Percentiles rank a stretch among this genome's conserved stretches.
Conservation (phyloP, 2,329 filamentous ascomycete species). For the Aureobasidium sp. region DNA sequence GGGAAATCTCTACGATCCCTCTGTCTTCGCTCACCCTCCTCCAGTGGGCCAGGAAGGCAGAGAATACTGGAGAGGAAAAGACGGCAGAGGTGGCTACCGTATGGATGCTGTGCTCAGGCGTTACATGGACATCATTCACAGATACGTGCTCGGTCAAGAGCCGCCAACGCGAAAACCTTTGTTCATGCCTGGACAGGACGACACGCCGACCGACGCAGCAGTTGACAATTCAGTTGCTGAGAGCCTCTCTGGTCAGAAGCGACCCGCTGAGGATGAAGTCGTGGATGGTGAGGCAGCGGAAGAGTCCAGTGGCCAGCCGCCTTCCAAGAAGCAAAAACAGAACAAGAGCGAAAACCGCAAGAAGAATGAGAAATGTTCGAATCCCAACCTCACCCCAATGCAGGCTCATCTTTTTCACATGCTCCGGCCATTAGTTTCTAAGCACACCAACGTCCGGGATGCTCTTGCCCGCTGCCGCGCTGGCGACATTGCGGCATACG, state of each 20-base stretch:
- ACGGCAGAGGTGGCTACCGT: conserved; percentile 77
- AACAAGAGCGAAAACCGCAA: conserved; percentile 37
- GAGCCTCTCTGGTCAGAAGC: conserved; percentile 4
- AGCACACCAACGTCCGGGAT: conserved; percentile 78
- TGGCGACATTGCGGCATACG: conserved; percentile 69
- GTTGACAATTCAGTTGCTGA: conserved; percentile 26
- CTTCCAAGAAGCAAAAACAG: conserved; percentile 37
- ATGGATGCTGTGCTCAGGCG: conserved; percentile 81
- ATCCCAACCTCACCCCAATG: conserved; percentile 62
- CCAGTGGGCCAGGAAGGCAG: conserved; percentile 56
- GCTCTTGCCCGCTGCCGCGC: conserved; percentile 62
- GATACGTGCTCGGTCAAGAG: conserved; percentile 59
- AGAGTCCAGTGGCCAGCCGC: conserved; percentile 35
- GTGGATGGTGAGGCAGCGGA: conserved; percentile 17
- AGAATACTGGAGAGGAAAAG: conserved; percentile 78
- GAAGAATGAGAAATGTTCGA: conserved; percentile 42
- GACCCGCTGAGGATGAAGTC: conserved; percentile 28
- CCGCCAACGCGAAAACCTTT: conserved; percentile 64
- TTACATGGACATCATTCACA: conserved; percentile 85
- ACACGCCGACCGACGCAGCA: conserved; percentile 20
- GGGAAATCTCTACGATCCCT: conserved; percentile 86
- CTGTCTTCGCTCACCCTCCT: conserved; percentile 69
- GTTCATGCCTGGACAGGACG: conserved; percentile 55
- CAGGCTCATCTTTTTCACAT: conserved; percentile 93
- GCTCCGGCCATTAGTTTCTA: conserved; percentile 70